phyloP scores from a whole-genome alignment of 2,329 filamentous ascomycete genomes.

The Monilinia aucupariae region DNA sequence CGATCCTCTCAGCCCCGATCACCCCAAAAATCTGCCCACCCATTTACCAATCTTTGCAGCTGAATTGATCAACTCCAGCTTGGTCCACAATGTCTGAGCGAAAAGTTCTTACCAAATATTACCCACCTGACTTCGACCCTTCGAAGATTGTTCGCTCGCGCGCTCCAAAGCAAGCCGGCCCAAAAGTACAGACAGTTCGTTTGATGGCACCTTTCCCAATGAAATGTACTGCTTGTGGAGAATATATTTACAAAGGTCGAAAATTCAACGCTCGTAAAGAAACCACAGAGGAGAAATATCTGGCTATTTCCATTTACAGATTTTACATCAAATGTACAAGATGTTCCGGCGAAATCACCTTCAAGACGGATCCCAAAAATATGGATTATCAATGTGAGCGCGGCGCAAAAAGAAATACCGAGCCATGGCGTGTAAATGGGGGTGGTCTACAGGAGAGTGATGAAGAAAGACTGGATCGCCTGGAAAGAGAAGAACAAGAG shows the following conservation, averaged over 20 bases:
- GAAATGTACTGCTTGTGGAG: constrained; percentile 63
- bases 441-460: constrained; percentile 67
- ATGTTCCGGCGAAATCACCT: constrained; percentile 81
- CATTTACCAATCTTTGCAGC: not conserved
- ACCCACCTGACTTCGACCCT: constrained; percentile 81
- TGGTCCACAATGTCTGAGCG: constrained; percentile 67
- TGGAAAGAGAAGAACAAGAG: constrained; percentile 76
- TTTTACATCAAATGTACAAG: constrained; percentile 91
- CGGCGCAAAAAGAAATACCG: constrained; percentile 89
- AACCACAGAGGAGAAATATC: constrained; percentile 84
- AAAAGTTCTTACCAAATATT: constrained; percentile 67
- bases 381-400: constrained; percentile 77
- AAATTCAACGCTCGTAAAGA: constrained; percentile 97
- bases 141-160: constrained; percentile 66
- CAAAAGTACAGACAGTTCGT: constrained; percentile 78
- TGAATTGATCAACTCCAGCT: not conserved
- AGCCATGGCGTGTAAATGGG: constrained; percentile 68
- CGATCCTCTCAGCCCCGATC: not conserved
- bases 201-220: constrained; percentile 86
- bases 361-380: constrained; percentile 91
- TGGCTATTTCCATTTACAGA: constrained; percentile 77
- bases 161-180: constrained; percentile 65
- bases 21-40: not conserved
- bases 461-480: constrained; percentile 76
- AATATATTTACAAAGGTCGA: constrained; percentile 87